Conservation (phyloP, 2,329 filamentous ascomycete species). For the Neonectria magnoliae region DNA sequence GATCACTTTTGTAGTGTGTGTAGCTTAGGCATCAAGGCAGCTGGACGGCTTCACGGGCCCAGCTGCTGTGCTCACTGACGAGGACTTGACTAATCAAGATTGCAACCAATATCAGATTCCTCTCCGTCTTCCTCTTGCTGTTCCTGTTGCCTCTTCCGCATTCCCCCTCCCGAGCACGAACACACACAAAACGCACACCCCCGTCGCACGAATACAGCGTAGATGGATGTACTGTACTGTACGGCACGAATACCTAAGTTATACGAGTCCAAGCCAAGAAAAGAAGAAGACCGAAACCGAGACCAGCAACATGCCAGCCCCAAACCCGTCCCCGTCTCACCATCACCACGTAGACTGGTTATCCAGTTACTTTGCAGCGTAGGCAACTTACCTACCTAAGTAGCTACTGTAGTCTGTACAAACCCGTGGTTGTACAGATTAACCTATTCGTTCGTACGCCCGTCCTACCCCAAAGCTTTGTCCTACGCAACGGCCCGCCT, state of each 20-base stretch:
- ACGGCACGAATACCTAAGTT: too few relatives aligned
- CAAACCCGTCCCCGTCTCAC: neutral
- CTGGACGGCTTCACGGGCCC: conserved; percentile 23
- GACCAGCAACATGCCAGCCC: neutral
- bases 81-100: neutral
- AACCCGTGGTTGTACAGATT: neutral
- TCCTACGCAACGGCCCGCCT: neutral
- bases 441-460: neutral
- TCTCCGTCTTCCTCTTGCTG: neutral
- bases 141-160: neutral
- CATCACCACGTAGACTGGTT: neutral
- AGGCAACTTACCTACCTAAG: too few relatives aligned
- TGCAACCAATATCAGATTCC: neutral
- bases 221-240: neutral
- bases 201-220: neutral
- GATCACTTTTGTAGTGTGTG: conserved; percentile 22
- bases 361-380: too few relatives aligned
- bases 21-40: conserved; percentile 39
- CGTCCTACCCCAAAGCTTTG: neutral
- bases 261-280: neutral
- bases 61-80: conserved; percentile 16
- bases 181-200: neutral
- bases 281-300: too few relatives aligned
- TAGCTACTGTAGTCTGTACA: neutral
- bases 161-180: neutral